Base-by-base conservation (phyloP, 768 basidiomycete genomes). In the Termitomyces sp. region DNA sequence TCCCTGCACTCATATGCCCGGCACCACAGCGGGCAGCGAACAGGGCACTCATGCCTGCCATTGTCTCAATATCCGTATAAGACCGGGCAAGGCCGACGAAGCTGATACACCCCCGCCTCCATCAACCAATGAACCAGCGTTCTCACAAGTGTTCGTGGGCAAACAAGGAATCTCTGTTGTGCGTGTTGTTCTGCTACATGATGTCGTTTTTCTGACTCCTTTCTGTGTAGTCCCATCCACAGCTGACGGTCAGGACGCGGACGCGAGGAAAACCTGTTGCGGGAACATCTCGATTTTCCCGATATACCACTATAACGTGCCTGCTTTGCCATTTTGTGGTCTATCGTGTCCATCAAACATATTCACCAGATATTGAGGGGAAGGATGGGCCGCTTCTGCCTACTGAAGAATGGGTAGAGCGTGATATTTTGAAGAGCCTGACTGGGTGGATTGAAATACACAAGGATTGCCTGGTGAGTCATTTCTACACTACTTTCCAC, bases 361-460 rank as follows among this genome's bases (percentile, higher is more conserved):
- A 85, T 51, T 73, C 81, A 40, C 69, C 72, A 47, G 85, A 86
- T 53, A 68, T 82, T 7, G 84, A 86, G 57, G 75, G 76, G 14
- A 79, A 79, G 48, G 85, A 86, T 53, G 84, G 86, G 8, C 81
- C 84, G 3, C 70, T 90, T 16, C 71, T 89, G 48, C 88, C 89
- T 16, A 82, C 82, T 1, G 83, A 86, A 52, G 87, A 89, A 44
- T 91, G 88, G 86, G 83, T 83, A 6, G 89, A 91, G 71, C 78
- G 81, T 49, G 87, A 89, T 64, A 72, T 83, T 50, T 74, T 91
- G 70, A 82, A 82, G 69, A 86, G 84, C 61, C 69, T 75, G 34
- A 81, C 67, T 52, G 90, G 89, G 11, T 90, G 87, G 88, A 78
- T 92, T 58, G 84, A 91, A 63, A 79, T 91, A 19, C 76, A 85